Evolutionary conservation across 1,284 basidiomycete species (phyloP).

Genomic region (Naganishia liquefaciens): DNA sequence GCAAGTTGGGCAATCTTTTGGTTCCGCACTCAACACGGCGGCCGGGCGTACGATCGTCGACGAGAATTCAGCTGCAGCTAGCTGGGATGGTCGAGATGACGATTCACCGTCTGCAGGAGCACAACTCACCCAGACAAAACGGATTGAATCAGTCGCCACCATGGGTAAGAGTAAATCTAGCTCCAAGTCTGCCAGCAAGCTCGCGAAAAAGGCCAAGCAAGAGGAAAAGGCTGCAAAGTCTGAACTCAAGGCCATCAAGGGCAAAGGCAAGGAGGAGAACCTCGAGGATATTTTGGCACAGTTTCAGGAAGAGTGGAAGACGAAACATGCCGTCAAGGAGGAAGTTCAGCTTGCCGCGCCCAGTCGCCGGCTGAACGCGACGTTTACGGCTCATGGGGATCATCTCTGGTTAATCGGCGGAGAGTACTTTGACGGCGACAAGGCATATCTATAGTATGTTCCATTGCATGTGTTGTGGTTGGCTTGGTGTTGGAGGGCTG

Average conservation of each 20-base stretch:
- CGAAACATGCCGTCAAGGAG: conserved; percentile 32
- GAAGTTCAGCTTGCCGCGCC: conserved; percentile 31
- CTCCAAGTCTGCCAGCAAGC: conserved; percentile 21
- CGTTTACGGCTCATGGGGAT: conserved; percentile 61
- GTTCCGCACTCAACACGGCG: background rate
- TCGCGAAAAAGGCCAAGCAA: conserved; percentile 24
- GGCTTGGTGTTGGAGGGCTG: conserved; percentile 26
- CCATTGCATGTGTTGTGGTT: background rate
- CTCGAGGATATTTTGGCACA: conserved; percentile 31
- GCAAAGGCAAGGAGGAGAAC: conserved; percentile 32
- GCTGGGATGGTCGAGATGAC: too few relatives aligned
- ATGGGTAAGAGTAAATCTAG: conserved; percentile 24
- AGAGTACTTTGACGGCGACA: conserved; percentile 81
- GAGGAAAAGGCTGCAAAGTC: conserved; percentile 30
- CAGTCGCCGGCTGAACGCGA: conserved; percentile 27
- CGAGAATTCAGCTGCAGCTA: background rate
- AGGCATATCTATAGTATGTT: conserved; percentile 55
- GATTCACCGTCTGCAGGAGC: too few relatives aligned
- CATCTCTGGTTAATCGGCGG: conserved; percentile 73
- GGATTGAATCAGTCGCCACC: background rate
- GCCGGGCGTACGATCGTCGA: background rate
- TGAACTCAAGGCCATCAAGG: conserved; percentile 33
- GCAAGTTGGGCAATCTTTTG: background rate
- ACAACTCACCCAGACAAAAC: too few relatives aligned
- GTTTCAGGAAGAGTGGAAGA: conserved; percentile 34